These are phyloP conservation scores for Exophiala aquamarina DNA, from an alignment of 2,329 filamentous ascomycete genomes.

Conservation along the genomic window DNA sequence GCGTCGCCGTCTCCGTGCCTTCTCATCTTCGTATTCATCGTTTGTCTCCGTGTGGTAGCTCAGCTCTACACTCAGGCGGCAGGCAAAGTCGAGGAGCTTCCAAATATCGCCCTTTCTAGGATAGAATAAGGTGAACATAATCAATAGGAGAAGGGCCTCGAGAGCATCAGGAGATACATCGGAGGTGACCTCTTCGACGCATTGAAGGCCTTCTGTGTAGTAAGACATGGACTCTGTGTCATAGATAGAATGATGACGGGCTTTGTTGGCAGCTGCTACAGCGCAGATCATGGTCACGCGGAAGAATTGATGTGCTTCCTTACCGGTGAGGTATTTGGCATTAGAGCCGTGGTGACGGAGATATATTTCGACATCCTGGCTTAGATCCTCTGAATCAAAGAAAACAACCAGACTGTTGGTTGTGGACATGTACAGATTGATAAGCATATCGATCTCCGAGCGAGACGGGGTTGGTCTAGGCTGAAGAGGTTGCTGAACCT, in stretches of 20 bases:
- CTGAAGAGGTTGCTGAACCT: conserved; percentile 20
- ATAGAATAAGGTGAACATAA: conserved; percentile 30
- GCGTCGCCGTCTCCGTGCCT: conserved; percentile 25
- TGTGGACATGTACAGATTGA: conserved; percentile 31
- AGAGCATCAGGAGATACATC: conserved; percentile 31
- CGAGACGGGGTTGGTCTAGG: conserved; percentile 20
- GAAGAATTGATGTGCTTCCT: conserved; percentile 34
- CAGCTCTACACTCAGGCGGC: conserved; percentile 34
- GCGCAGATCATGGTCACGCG: conserved; percentile 36
- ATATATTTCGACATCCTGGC: conserved; percentile 28
- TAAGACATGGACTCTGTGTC: conserved; percentile 26
- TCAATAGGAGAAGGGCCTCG: conserved; percentile 31
- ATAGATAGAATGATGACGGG: conserved; percentile 29
- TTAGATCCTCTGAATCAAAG: conserved; percentile 28
- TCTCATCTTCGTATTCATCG: conserved; percentile 29
- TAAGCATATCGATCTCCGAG: conserved; percentile 27
- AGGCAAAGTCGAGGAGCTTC: conserved; percentile 33
- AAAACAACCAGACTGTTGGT: conserved; percentile 33
- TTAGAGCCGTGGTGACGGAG: conserved; percentile 23
- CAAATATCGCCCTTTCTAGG: conserved; percentile 31
- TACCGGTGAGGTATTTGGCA: conserved; percentile 25
- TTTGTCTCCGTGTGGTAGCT: conserved; percentile 36
- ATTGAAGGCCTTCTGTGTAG: conserved; percentile 31
- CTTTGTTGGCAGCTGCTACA: conserved; percentile 32
- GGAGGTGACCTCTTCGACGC: conserved; percentile 34